These are phyloP conservation scores for Boletus bicolor DNA, from an alignment of 768 basidiomycete genomes.

Conservation along the genomic window DNA sequence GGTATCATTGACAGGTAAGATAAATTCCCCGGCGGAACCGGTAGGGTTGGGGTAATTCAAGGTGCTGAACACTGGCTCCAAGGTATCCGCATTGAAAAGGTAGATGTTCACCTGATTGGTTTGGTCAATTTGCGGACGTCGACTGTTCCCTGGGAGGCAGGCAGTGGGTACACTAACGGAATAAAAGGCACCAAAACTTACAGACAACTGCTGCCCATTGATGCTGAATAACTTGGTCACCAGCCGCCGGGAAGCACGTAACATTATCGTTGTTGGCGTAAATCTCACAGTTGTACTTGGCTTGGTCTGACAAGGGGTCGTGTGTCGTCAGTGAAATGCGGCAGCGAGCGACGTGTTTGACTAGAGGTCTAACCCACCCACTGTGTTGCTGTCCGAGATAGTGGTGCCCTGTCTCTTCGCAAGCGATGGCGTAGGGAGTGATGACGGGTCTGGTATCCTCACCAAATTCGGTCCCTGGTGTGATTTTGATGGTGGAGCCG, in stretches of 20 bases:
- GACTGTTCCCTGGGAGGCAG: slow-evolving; percentile 63
- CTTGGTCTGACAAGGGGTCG: slow-evolving; percentile 29
- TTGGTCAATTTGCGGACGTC: slow-evolving; percentile 62
- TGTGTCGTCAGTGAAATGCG: slow-evolving; percentile 6
- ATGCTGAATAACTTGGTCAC: slow-evolving; percentile 63
- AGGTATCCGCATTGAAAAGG: slow-evolving; percentile 73
- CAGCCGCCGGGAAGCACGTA: slow-evolving; percentile 69
- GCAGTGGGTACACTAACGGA: slow-evolving; percentile 11
- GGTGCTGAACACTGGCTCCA: slow-evolving; percentile 42
- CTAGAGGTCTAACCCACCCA: slow-evolving; percentile 25
- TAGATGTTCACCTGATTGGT: slow-evolving; percentile 66
- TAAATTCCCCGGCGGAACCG: slow-evolving; percentile 51
- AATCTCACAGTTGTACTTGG: slow-evolving; percentile 48
- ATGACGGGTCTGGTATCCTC: slow-evolving; percentile 31
- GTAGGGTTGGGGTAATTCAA: slow-evolving; percentile 49
- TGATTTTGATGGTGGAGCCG: slow-evolving; percentile 31
- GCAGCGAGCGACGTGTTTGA: slow-evolving; percentile 6
- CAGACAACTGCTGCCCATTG: slow-evolving; percentile 78
- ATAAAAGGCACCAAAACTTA: slow-evolving; percentile 41
- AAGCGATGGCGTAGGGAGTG: slow-evolving; percentile 9
- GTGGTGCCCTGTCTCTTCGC: slow-evolving; percentile 23
- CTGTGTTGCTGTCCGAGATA: slow-evolving; percentile 24
- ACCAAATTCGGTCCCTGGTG: slow-evolving; percentile 33
- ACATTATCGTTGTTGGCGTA: slow-evolving; percentile 66
- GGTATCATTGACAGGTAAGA: slow-evolving; percentile 62